phyloP scores from a whole-genome alignment of 1,284 basidiomycete species.

The Moniliophthora roreri region DNA sequence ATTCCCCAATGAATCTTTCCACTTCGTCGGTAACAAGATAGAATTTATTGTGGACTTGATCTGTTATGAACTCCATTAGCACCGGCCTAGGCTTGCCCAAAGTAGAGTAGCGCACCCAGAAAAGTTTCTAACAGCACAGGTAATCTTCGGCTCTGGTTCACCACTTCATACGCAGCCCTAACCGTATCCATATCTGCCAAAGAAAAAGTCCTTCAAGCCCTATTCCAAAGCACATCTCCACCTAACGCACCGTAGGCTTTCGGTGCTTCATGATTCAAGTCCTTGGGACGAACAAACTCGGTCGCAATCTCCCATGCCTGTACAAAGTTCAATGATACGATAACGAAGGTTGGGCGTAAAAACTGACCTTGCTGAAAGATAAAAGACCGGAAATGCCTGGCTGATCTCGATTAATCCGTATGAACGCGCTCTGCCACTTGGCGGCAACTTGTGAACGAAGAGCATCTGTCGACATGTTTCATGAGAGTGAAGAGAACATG shows the following conservation, averaged over 20 bases:
- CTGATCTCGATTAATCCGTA: constrained; percentile 58
- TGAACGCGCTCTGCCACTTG: constrained; percentile 73
- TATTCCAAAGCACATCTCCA: background rate
- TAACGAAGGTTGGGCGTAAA: background rate
- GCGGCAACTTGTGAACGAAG: constrained; percentile 60
- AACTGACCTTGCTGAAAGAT: constrained; percentile 58
- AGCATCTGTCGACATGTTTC: too few species aligned
- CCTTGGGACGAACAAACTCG: constrained; percentile 55
- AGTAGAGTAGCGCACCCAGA: constrained; percentile 44
- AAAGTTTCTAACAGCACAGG: constrained; percentile 66
- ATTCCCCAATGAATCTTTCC: constrained; percentile 51
- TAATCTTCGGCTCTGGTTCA: constrained; percentile 56
- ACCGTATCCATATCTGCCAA: constrained; percentile 47
- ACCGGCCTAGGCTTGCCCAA: background rate
- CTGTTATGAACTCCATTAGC: constrained; percentile 31
- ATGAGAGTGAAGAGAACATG: background rate
- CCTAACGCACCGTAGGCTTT: constrained; percentile 15
- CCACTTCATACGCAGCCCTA: constrained; percentile 50
- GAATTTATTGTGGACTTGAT: constrained; percentile 61
- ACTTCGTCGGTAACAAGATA: constrained; percentile 63
- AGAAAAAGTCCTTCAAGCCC: background rate
- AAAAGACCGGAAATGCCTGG: constrained; percentile 68
- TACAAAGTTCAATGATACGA: background rate
- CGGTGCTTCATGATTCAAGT: constrained; percentile 35
- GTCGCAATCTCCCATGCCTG: constrained; percentile 67